A percentile compares a stretch with the other conserved stretches of the same genome.
These are phyloP conservation scores for Starmerella tilneyi DNA, from an alignment of 805 yeast genomes.

Conservation along the genomic window DNA sequence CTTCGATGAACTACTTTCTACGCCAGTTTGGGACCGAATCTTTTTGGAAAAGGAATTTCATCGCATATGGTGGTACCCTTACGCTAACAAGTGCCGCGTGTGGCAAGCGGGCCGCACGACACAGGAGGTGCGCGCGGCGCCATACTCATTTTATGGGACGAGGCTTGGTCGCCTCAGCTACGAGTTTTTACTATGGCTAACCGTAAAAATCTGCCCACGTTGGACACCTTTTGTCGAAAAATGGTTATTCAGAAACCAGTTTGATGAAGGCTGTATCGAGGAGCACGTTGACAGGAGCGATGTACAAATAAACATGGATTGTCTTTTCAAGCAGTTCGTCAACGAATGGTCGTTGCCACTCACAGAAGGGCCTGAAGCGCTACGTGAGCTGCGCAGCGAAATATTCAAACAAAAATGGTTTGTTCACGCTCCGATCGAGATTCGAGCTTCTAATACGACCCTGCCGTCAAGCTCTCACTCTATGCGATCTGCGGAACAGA, in stretches of 20 bases:
- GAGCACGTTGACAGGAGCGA: conserved; percentile 58
- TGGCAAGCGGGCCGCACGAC: conserved; percentile 82
- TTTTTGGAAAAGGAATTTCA: conserved; percentile 89
- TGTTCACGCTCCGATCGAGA: conserved; percentile 93
- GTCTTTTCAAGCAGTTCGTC: conserved; percentile 85
- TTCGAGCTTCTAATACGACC: conserved; percentile 76
- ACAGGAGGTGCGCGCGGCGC: conserved; percentile 52
- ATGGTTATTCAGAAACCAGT: conserved; percentile 77
- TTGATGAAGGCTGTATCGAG: conserved; percentile 44
- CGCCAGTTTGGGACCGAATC: conserved; percentile 52
- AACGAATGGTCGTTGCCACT: conserved; percentile 97
- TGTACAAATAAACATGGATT: conserved; percentile 89
- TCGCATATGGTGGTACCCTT: conserved; percentile 97
- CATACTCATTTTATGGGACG: conserved; percentile 80
- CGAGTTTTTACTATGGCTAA: conserved; percentile 65
- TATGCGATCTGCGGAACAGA: conserved; percentile 1
- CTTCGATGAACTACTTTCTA: conserved; percentile 57
- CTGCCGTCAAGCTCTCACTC: conserved; percentile 20
- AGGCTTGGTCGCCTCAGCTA: conserved; percentile 66
- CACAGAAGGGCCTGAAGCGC: conserved; percentile 60
- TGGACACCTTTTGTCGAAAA: conserved; percentile 77
- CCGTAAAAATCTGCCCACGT: conserved; percentile 62
- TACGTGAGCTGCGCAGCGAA: conserved; percentile 37
- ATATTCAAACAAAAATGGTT: conserved; percentile 57
- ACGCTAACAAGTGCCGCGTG: conserved; percentile 68